Conservation (phyloP, 129 eudicot genomes). For the Pittosporum tobira region DNA sequence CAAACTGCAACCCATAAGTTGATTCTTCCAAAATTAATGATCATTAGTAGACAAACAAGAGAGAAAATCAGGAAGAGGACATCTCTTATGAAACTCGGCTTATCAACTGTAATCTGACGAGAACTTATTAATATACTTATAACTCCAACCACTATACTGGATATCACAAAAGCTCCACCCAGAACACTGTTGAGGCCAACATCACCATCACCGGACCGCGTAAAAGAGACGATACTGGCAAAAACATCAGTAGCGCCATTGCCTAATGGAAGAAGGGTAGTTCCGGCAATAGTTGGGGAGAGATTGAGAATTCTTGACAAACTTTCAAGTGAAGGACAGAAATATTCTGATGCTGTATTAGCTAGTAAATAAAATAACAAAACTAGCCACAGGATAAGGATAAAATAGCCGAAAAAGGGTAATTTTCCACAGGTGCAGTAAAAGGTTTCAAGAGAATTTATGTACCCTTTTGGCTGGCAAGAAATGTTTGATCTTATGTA, state of each 20-base stretch:
- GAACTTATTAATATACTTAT: constrained; percentile 29
- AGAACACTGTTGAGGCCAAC: constrained; percentile 59
- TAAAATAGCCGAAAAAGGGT: constrained; percentile 31
- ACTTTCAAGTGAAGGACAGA: constrained; percentile 45
- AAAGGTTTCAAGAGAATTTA: constrained; percentile 44
- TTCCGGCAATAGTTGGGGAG: constrained; percentile 60
- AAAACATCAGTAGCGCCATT: constrained; percentile 64
- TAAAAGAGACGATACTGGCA: constrained; percentile 47
- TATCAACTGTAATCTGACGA: constrained; percentile 21
- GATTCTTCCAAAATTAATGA: constrained; percentile 31
- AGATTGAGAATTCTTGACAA: constrained; percentile 40
- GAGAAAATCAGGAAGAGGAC: constrained; percentile 43
- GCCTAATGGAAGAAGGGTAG: constrained; percentile 68
- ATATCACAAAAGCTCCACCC: constrained; percentile 62
- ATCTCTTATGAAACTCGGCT: constrained; percentile 46
- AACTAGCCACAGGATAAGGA: constrained; percentile 49
- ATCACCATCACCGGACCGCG: constrained; percentile 36
- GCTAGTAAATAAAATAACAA: constrained; percentile 47
- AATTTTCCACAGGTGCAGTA: constrained; percentile 33
- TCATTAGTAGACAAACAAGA: constrained; percentile 29
- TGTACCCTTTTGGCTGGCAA: constrained; percentile 46
- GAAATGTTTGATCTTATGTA: constrained; percentile 29
- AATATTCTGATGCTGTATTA: constrained; percentile 56
- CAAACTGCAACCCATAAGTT: constrained; percentile 38
- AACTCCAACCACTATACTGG: constrained; percentile 52